Evolutionary conservation across 495 filamentous ascomycete genomes (phyloP).

Genomic region (Amphirosellinia nigrospora): DNA sequence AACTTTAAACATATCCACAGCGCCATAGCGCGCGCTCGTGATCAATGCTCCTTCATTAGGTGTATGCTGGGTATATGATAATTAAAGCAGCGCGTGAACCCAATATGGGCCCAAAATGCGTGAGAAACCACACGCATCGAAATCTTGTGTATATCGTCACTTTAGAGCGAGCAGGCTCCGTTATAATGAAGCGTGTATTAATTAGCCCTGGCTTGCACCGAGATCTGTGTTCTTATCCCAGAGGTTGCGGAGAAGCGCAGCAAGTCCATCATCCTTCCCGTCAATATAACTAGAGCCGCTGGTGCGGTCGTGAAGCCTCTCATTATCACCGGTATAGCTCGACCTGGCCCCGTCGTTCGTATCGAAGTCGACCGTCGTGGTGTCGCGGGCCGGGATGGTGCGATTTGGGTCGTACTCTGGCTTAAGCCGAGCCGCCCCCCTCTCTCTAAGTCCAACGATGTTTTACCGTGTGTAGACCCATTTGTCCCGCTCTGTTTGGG

Average conservation of each 20-base stretch:
- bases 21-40: neutral
- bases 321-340: constrained; percentile 48
- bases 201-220: constrained; percentile 28
- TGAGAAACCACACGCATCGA: neutral
- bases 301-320: constrained; percentile 42
- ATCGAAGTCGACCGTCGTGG: constrained; percentile 40
- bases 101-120: neutral
- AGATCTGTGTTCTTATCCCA: constrained; percentile 63
- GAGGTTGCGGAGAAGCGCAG: constrained; percentile 54
- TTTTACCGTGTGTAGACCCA: constrained; percentile 33
- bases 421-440: constrained; percentile 46
- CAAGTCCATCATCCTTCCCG: constrained; percentile 51
- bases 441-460: constrained; percentile 32
- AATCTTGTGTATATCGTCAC: neutral
- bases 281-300: constrained; percentile 52
- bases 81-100: neutral
- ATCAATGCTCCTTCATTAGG: constrained; percentile 22
- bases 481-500: constrained; percentile 41
- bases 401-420: constrained; percentile 43
- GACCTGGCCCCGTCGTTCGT: constrained; percentile 40
- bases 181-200: neutral
- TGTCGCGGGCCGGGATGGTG: constrained; percentile 39
- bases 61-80: neutral
- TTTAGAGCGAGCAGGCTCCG: neutral
- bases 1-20: neutral